Base-by-base conservation (phyloP, 2,329 filamentous ascomycete species). In the Talaromyces sp. region DNA sequence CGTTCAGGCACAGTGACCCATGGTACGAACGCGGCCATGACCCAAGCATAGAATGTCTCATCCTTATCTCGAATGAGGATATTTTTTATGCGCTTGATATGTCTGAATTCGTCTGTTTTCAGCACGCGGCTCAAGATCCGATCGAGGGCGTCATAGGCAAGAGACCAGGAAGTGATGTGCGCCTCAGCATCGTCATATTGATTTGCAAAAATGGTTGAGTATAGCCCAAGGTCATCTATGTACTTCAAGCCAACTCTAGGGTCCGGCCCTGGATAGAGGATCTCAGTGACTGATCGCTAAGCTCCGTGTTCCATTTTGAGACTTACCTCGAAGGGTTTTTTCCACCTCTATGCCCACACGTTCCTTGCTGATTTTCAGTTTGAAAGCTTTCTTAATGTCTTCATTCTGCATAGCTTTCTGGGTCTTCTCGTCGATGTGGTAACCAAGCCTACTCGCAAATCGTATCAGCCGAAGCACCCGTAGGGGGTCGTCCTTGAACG, bases 401-500 rank as follows among this genome's bases (percentile, higher is more conserved):
- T 76, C 69, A 63, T 96, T 81, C 11, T 81, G 81, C 93, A 99
- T 99, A 22, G 84, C 87, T 41, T 77, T 69, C 67, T 88, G 83
- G 0, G 88, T 87, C 31, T 81, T 78, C 0, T 78, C 70, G 62
- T 95, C 89, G 62, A 99, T 96, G 9, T 73, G 77, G 69, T 96
- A 99, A 46, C 82, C 80, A 7, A 97, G 80, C 19, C 92, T 83
- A 67, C 90, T 95, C 4, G 93, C 90, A 74, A 99, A 97, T 57
- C 94, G 85, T 52, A 99, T 88, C 54, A 97, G 78, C 50, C 93
- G 84, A 61, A 97, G 77, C 3, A 97, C 89, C 17, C 94, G 83
- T 22, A 99, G 78, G 11, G 94, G 94, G 67, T 97, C 93, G 69
- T 97, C 93, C 71, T 87, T 91, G 75, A 99, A 97, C 0, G 93